Base-by-base conservation (phyloP, 129 eudicot genomes). In the Solidago caesia region DNA sequence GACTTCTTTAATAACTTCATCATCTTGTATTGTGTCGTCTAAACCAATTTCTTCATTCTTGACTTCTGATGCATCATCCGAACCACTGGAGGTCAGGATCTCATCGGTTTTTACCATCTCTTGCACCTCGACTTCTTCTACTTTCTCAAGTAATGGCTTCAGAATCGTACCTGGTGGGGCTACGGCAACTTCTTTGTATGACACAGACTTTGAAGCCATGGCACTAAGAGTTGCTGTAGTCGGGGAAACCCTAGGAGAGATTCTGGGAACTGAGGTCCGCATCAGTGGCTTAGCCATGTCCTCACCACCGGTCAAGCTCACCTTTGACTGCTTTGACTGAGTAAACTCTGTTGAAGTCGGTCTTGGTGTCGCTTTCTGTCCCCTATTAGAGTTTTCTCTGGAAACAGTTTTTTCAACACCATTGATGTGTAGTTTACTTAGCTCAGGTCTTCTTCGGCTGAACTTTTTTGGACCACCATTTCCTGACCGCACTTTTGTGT, bases 101-200 rank as follows among this genome's bases (percentile, higher is more conserved):
- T 87, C 89, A 70, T 84, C 92, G 27, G 66, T 79, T 81, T 90
- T 87, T 75, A 80, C 88, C 60, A 71, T 87, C 47, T 80, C 75
- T 79, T 82, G 85, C 67, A 78, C 88, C 58, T 80, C 80, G 45
- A 80, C 65, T 79, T 85, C 86, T 74, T 92, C 97, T 70, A 83
- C 87, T 74, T 85, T 85, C 85, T 85, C 92, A 56, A 81, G 69
- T 69, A 87, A 79, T 57, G 99, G 93, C 87, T 91, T 95, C 59
- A 91, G 83, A 81, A 95, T 85, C 14, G 99, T 88, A 71, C 99
- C 99, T 72, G 99, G 99, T 65, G 99, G 94, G 15, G 99, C 86
- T 74, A 87, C 85, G 13, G 99, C 99, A 71, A 95, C 99, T 80
- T 87, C 97, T 83, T 95, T 95, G 92, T 95, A 95, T 26, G 99